Conservation (phyloP, 2,329 filamentous ascomycete species). For the Microcera coccophila region DNA sequence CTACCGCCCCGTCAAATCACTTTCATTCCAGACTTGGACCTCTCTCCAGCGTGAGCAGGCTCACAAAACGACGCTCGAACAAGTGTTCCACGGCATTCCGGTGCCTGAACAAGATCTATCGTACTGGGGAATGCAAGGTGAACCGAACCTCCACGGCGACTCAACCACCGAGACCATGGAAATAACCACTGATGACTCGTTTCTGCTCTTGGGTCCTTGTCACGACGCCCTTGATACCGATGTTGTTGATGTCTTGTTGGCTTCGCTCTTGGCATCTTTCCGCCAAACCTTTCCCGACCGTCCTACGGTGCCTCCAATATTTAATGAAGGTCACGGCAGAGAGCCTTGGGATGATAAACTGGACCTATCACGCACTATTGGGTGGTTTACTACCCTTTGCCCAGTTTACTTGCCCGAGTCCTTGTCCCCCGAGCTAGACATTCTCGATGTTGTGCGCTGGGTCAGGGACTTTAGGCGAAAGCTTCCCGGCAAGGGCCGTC, state of each 20-base stretch:
- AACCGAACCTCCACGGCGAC: no score
- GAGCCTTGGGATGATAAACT: slow-evolving; percentile 29
- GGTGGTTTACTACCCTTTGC: slow-evolving; percentile 39
- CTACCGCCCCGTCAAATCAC: no score
- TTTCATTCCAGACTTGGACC: no score
- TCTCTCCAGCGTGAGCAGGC: no score
- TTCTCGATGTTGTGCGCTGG: slow-evolving; percentile 1
- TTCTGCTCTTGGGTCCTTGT: background rate
- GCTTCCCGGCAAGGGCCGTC: slow-evolving; percentile 33
- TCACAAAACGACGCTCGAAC: no score
- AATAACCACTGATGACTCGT: no score
- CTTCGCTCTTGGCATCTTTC: slow-evolving; percentile 27
- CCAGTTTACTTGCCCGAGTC: slow-evolving; percentile 28
- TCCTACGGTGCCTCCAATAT: slow-evolving; percentile 29
- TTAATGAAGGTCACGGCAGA: slow-evolving; percentile 40
- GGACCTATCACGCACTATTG: slow-evolving; percentile 38
- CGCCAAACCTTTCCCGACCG: slow-evolving; percentile 31
- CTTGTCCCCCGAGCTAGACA: background rate
- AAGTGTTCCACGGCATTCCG: no score
- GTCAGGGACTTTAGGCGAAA: slow-evolving; percentile 34
- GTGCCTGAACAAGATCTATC: no score
- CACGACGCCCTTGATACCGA: background rate
- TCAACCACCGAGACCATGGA: no score
- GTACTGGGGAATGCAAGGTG: no score
- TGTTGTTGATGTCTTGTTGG: background rate